These are phyloP conservation scores for Earliella scabrosa DNA, from an alignment of 1,284 basidiomycete genomes.

Conservation along the genomic window DNA sequence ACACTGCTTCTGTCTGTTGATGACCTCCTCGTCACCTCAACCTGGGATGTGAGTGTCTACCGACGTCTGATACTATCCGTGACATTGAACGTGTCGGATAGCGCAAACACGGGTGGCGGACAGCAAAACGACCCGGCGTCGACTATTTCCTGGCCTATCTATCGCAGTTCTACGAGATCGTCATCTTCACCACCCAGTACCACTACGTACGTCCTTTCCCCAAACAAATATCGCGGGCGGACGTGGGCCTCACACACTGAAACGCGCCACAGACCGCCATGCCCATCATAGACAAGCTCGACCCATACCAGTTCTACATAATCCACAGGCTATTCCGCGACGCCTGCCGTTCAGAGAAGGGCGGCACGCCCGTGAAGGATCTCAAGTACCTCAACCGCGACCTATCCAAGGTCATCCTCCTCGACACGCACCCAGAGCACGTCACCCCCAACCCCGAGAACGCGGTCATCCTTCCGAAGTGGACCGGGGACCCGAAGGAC, in stretches of 20 bases:
- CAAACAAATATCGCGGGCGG: neutral
- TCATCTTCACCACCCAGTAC: conserved; percentile 93
- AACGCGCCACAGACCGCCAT: conserved; percentile 69
- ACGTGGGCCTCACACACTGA: neutral
- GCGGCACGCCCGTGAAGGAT: conserved; percentile 84
- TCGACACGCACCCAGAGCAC: conserved; percentile 88
- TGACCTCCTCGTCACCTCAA: conserved; percentile 89
- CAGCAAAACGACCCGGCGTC: conserved; percentile 93
- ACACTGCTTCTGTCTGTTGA: conserved; percentile 93
- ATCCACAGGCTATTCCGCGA: conserved; percentile 93
- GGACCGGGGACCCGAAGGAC: conserved; percentile 85
- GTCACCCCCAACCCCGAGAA: conserved; percentile 88
- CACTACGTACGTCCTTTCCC: conserved; percentile 71
- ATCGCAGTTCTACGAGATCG: conserved; percentile 97
- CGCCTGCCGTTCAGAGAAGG: conserved; percentile 79
- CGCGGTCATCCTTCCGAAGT: conserved; percentile 83
- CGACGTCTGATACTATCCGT: neutral
- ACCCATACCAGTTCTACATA: conserved; percentile 91
- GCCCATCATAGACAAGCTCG: conserved; percentile 93
- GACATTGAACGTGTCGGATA: conserved; percentile 34
- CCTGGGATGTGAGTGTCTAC: conserved; percentile 84
- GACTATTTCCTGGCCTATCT: conserved; percentile 98
- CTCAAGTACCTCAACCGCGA: conserved; percentile 93
- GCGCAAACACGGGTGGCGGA: conserved; percentile 89
- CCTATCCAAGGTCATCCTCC: conserved; percentile 85